Evolutionary conservation across 306 rosid genomes (phyloP).

Genomic region (Vicia sativa): DNA sequence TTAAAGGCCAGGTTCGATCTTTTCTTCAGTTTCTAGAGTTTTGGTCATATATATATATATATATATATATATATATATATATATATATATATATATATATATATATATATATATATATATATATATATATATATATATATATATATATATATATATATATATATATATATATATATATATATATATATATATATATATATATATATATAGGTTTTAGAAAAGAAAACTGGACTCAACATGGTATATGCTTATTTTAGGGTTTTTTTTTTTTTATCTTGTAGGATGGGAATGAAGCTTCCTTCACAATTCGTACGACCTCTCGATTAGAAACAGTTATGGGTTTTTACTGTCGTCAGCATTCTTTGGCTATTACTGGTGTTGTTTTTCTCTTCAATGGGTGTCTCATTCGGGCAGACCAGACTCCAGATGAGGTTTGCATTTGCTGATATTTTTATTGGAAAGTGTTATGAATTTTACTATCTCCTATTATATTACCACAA

Average conservation of each 20-base stretch:
- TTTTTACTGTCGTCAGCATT: constrained; percentile 67
- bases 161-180: fast-evolving
- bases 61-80: no score
- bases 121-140: not conserved
- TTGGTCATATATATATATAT: not conserved
- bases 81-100: not conserved
- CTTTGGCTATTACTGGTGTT: constrained; percentile 57
- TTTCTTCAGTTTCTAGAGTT: not conserved
- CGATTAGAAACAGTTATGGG: constrained; percentile 65
- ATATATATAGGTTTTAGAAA: constrained; percentile 41
- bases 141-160: no score
- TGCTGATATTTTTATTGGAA: no score
- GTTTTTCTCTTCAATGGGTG: constrained; percentile 74
- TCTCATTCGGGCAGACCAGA: constrained; percentile 64
- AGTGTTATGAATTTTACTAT: no score
- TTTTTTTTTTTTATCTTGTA: no score
- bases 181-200: not conserved
- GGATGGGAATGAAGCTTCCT: no score
- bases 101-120: not conserved
- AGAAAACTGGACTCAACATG: no score
- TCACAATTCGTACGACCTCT: constrained; percentile 62
- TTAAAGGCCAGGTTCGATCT: not conserved
- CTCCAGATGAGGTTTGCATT: constrained; percentile 63
- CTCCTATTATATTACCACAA: no score
- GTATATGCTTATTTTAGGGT: no score